These are phyloP conservation scores for Coprinopsis cinerea DNA, from an alignment of 768 basidiomycete genomes.

Conservation along the genomic window DNA sequence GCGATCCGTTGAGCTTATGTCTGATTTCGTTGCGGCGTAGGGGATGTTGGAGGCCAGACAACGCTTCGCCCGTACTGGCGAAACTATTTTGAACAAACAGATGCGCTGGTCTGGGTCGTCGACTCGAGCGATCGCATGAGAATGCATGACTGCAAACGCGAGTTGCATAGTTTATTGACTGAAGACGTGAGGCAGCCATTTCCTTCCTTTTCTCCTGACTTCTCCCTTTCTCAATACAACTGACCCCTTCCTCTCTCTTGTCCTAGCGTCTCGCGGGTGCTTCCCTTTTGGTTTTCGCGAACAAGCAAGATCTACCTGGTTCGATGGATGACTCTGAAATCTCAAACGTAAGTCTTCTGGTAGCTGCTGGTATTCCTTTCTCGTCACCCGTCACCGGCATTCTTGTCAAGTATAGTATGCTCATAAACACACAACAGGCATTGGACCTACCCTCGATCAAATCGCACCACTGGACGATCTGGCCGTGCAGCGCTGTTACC, in stretches of 20 bases:
- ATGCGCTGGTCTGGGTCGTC: conserved; percentile 98
- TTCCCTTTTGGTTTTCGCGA: conserved; percentile 91
- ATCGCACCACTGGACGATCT: conserved; percentile 86
- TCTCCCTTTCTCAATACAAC: conserved; percentile 5
- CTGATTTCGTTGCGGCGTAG: conserved; percentile 32
- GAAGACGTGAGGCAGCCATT: conserved; percentile 70
- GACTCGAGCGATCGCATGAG: conserved; percentile 91
- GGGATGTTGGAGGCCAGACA: conserved; percentile 97
- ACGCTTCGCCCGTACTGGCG: conserved; percentile 97
- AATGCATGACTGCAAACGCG: conserved; percentile 84
- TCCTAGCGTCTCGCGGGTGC: conserved; percentile 93
- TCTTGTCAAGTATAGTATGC: too few species aligned
- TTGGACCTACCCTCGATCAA: conserved; percentile 76
- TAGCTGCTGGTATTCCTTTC: background rate
- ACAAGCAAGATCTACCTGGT: conserved; percentile 93
- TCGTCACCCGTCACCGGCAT: background rate
- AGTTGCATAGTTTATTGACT: conserved; percentile 77
- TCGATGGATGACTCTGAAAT: conserved; percentile 83
- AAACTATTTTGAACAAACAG: conserved; percentile 98
- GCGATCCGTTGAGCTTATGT: conserved; percentile 7
- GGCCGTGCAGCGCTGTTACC: conserved; percentile 88
- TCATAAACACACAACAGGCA: conserved; percentile 40
- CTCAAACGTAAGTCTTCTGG: conserved; percentile 56
- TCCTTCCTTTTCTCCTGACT: conserved; percentile 6
- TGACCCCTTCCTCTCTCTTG: background rate